Evolutionary conservation across 106 monocot genomes (phyloP).

Genomic region (Dendrobium officinale): DNA sequence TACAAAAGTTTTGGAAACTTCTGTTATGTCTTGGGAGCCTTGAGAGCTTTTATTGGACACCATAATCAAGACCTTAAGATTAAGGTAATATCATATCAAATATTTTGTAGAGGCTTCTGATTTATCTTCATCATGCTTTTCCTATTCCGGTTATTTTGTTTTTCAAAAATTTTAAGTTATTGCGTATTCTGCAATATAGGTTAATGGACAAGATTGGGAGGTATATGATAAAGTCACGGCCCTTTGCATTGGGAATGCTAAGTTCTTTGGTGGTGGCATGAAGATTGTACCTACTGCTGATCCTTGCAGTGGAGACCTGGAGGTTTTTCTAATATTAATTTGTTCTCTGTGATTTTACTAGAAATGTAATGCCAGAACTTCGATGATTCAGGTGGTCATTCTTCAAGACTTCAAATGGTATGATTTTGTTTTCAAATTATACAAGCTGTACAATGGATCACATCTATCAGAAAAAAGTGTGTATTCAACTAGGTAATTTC

Average conservation of each 20-base stretch:
- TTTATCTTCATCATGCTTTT: not conserved
- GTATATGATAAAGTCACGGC: slow-evolving; percentile 65
- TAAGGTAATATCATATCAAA: slow-evolving; percentile 54
- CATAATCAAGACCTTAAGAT: slow-evolving; percentile 64
- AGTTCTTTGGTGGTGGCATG: slow-evolving; percentile 97
- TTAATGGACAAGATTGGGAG: slow-evolving; percentile 80
- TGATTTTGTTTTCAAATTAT: slow-evolving; percentile 73
- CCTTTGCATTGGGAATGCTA: slow-evolving; percentile 92
- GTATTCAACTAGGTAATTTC: slow-evolving; percentile 49
- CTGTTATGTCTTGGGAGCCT: slow-evolving; percentile 87
- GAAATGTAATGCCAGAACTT: not conserved
- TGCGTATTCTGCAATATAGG: slow-evolving; percentile 19
- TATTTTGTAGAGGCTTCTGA: not conserved
- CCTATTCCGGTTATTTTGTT: slow-evolving; percentile 3
- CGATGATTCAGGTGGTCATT: slow-evolving; percentile 59
- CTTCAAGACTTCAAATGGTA: slow-evolving; percentile 96
- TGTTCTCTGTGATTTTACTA: not conserved
- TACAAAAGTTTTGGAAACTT: slow-evolving; percentile 93
- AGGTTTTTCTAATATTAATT: slow-evolving; percentile 39
- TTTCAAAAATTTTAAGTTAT: not conserved
- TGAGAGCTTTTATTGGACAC: slow-evolving; percentile 87
- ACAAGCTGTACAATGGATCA: slow-evolving; percentile 73
- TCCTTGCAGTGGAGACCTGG: slow-evolving; percentile 66
- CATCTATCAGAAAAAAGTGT: slow-evolving; percentile 82
- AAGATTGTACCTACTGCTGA: slow-evolving; percentile 78